Base-by-base conservation (phyloP, 2,329 filamentous ascomycete genomes). In the Paecilomyces niveus region DNA sequence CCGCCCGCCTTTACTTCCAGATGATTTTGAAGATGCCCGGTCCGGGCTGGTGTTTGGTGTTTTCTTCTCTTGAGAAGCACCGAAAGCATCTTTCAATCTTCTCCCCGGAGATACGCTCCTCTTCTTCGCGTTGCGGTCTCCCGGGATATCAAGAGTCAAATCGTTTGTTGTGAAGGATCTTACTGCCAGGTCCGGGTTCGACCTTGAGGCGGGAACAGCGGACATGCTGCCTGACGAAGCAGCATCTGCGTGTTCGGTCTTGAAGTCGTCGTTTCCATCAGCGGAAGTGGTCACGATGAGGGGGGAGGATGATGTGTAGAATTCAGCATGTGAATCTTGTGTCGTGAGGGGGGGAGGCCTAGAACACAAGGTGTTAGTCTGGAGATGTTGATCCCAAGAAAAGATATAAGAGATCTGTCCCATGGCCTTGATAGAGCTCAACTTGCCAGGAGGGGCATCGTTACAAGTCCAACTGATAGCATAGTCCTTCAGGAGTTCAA, bases 1-100 rank as follows among this genome's bases (percentile, higher is more conserved):
- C 59, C 66, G 72, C 13, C 64, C 71, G 50, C 74, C 75, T 57
- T 76, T 78, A 58, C 76, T 76, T 29, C 70, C 72, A 5, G 65
- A 62, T 24, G 78, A 76, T 58, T 76, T 79, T 10, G 68, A 63
- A 45, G 74, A 73, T 33, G 78, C 74, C 18, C 73, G 68, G 59
- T 81, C 80, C 32, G 77, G 78, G 63, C 78, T 82, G 59, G 76
- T 74, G 61, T 75, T 78, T 26, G 76, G 70, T 59, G 75, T 80
- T 68, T 80, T 85, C 67, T 82, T 85, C 52, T 80, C 77, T 35
- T 70, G 69, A 10, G 68, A 69, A 8, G 71, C 73, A 59, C 77
- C 83, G 67, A 94, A 90, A 11, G 87, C 88, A 68, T 87, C 86
- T 71, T 84, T 88, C 61, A 93, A 78, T 68, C 86, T 89, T 67